phyloP scores from a whole-genome alignment of 805 yeast genomes.

The Starmerella potacharoeniae region DNA sequence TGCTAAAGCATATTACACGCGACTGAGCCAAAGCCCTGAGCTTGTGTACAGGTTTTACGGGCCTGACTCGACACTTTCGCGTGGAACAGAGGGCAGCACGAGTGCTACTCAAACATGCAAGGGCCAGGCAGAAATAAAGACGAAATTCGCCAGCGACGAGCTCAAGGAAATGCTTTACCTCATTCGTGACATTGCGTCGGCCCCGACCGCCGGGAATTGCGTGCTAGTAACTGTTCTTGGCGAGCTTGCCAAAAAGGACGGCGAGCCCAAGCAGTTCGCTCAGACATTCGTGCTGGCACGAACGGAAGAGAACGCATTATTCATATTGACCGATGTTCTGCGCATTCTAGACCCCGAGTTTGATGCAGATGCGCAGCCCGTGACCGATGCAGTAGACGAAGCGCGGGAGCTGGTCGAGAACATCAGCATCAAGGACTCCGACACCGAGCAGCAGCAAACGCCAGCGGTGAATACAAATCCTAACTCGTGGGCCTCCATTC shows the following conservation, averaged over 20 bases:
- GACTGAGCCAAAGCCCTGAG: slow-evolving; percentile 27
- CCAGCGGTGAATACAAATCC: neutral
- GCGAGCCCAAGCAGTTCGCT: slow-evolving; percentile 27
- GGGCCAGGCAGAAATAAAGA: neutral
- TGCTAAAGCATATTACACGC: slow-evolving; percentile 32
- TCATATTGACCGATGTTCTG: slow-evolving; percentile 32
- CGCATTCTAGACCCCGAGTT: slow-evolving; percentile 23
- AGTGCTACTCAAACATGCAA: neutral
- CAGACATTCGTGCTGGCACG: slow-evolving; percentile 31
- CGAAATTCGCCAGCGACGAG: neutral
- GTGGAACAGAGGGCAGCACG: slow-evolving; percentile 31
- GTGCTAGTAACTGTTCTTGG: slow-evolving; percentile 33
- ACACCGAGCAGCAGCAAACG: neutral
- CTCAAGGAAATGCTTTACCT: neutral
- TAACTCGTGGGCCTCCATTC: neutral
- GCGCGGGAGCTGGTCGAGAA: neutral
- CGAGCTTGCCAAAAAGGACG: slow-evolving; percentile 30
- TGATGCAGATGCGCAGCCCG: neutral
- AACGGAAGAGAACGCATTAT: slow-evolving; percentile 26
- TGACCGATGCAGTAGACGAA: neutral
- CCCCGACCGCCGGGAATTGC: slow-evolving; percentile 17
- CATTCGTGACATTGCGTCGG: neutral
- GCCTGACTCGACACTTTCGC: slow-evolving; percentile 27
- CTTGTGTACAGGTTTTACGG: slow-evolving; percentile 30
- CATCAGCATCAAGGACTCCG: neutral